Conservation (phyloP, 1,284 basidiomycete genomes). For the Xanthoconium separans region DNA sequence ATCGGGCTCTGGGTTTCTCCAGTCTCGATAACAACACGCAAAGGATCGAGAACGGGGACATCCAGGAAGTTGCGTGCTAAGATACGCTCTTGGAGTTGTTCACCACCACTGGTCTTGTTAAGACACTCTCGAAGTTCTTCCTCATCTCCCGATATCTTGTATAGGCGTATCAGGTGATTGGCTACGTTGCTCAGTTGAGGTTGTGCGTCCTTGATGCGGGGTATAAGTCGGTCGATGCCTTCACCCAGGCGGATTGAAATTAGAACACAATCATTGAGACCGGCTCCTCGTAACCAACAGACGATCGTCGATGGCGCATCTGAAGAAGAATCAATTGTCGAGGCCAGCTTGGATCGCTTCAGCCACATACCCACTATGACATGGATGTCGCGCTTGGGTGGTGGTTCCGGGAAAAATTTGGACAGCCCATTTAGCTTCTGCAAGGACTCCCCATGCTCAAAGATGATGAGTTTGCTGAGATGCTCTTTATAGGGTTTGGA, state of each 20-base stretch:
- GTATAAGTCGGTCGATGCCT: too few relatives aligned
- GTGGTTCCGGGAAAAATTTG: background rate
- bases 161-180: background rate
- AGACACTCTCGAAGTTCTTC: background rate
- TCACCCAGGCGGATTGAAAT: too few relatives aligned
- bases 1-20: background rate
- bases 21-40: background rate
- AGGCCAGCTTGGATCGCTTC: background rate
- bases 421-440: background rate
- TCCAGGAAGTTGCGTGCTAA: background rate
- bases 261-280: background rate
- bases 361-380: background rate
- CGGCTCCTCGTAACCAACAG: background rate
- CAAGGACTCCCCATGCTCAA: background rate
- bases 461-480: background rate
- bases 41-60: too few relatives aligned
- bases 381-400: background rate
- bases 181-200: background rate
- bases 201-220: too few relatives aligned
- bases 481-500: background rate
- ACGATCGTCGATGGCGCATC: background rate
- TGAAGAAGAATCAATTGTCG: background rate
- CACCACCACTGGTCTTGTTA: background rate
- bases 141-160: background rate
- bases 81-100: background rate